These are phyloP conservation scores for Leucocoprinus sp. DNA, from an alignment of 768 basidiomycete species.

Conservation along the genomic window DNA sequence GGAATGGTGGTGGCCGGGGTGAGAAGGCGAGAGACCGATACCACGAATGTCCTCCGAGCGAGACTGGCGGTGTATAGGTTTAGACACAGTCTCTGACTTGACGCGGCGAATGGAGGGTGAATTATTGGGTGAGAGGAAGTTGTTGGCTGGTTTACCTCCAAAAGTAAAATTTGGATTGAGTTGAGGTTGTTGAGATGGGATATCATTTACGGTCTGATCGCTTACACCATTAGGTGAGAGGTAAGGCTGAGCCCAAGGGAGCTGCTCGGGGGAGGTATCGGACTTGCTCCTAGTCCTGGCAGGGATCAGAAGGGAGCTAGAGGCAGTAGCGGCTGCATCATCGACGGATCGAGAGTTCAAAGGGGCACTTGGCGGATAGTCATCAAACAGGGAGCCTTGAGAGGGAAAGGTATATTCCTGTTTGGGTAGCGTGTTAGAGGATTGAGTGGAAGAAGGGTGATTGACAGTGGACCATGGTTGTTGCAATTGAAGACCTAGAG, in stretches of 20 bases:
- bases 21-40: not conserved
- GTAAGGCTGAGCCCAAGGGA: constrained; percentile 37
- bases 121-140: constrained; percentile 30
- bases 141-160: constrained; percentile 12
- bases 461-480: constrained; percentile 9
- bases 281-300: constrained; percentile 48
- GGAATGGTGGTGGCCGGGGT: constrained; percentile 8
- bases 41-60: constrained; percentile 54
- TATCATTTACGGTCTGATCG: constrained; percentile 28
- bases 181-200: constrained; percentile 22
- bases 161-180: constrained; percentile 20
- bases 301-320: constrained; percentile 16
- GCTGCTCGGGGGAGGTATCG: constrained; percentile 49
- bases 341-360: constrained; percentile 6
- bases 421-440: not conserved
- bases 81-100: constrained; percentile 37
- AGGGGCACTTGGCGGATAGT: constrained; percentile 1
- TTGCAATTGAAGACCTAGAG: constrained; percentile 10
- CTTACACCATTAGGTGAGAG: constrained; percentile 16
- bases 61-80: constrained; percentile 39
- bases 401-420: constrained; percentile 11
- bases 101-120: constrained; percentile 36
- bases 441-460: constrained; percentile 8
- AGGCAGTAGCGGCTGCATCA: constrained; percentile 5
- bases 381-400: constrained; percentile 4